A percentile compares a stretch with the other conserved stretches of the same genome.
phyloP scores from a whole-genome alignment of 23 red algal species.

The Agarophyton chilense region DNA sequence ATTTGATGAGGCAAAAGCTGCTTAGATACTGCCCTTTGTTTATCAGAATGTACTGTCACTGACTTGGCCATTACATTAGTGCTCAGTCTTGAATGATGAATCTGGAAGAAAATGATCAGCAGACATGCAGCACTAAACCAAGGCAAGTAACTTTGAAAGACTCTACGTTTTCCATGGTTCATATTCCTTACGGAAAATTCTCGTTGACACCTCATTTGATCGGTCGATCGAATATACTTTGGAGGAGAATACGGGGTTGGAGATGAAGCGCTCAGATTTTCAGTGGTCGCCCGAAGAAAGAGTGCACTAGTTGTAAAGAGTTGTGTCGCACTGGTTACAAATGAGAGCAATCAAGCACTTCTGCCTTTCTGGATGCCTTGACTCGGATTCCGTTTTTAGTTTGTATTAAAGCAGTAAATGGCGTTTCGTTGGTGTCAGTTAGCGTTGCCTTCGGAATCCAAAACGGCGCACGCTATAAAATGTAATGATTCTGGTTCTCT shows the following conservation, averaged over 20 bases:
- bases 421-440: background rate
- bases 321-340: too few relatives aligned
- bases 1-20: background rate
- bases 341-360: background rate
- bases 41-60: background rate
- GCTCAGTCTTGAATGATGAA: background rate
- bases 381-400: too few relatives aligned
- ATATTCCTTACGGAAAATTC: background rate
- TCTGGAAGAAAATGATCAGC: background rate
- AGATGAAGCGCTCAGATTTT: background rate
- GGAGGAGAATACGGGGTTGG: too few relatives aligned
- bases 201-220: background rate
- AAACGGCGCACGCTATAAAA: slow-evolving; percentile 11
- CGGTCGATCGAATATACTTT: background rate
- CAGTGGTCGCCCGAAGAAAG: too few relatives aligned
- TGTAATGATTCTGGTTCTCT: too few relatives aligned
- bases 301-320: too few relatives aligned
- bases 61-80: background rate
- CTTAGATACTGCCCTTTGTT: background rate
- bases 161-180: background rate
- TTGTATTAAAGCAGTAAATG: background rate
- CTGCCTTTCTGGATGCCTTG: too few relatives aligned
- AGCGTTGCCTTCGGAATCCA: background rate
- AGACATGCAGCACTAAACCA: background rate
- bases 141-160: background rate